Base-by-base conservation (phyloP, 441 rosid species). In the Metrosideros polymorpha region DNA sequence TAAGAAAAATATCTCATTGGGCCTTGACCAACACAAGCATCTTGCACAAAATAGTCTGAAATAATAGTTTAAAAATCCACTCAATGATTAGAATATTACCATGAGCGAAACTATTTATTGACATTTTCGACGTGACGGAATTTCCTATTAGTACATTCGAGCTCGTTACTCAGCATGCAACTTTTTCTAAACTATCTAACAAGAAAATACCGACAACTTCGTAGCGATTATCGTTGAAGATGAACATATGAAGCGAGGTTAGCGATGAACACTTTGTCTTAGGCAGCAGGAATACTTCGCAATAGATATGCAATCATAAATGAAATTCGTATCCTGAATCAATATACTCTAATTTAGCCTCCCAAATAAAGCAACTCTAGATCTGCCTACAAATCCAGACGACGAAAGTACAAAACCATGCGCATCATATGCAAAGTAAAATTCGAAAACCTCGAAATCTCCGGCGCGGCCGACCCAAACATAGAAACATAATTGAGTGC, bases 401-500 rank as follows among this genome's bases (percentile, higher is more conserved):
- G 15, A 66, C 15, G 12, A 19, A 6, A 19, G 7, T 5, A 66
- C 27, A 3, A 53, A 22, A 53, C 57, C 57, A 54, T 22, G 27
- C 4, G 57, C 12, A 24, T 24, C 12, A 5, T 22, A 8, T 4
- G 27, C 57, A 24, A 54, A 22, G 10, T 1, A 3, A 24, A 54
- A 3, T 6, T 12, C 47, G 8, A 9, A 35, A 35, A 71, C 79
- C 79, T 71, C 0, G 2, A 35, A 22, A 10, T 10, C 79, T 71
- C 79, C 0, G 9, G 79, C 25, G 79, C 47, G 0, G 1, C 17
- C 79, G 15, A 39, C 79, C 79, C 79, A 22, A 71, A 35, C 47
- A 1, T 87, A 84, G 89, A 92, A 90, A 91, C 94, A 89, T 92
- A 88, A 91, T 93, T 90, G 92, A 88, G 53, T 89, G 94, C 92